Evolutionary conservation across 1,139 yeast species (phyloP), one percentile per base, ranked within the genome.

Genomic region (Kluyveromyces marxianus): DNA sequence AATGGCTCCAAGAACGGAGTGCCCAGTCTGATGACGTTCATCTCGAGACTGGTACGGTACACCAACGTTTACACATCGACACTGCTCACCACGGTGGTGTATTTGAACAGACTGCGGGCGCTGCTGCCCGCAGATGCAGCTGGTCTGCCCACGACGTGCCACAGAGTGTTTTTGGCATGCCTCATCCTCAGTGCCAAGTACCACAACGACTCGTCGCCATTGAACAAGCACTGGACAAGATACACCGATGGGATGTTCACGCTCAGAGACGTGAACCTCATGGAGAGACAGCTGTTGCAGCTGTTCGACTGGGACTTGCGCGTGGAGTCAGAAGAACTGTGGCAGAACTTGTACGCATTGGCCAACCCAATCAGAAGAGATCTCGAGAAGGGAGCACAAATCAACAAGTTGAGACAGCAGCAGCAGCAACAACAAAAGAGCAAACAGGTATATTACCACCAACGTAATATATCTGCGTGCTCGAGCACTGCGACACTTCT

Each of bases 41-140:
- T 84, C 58, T 75, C 83, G 49, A 79, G 74, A 58, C 69, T 84
- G 59, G 87, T 83, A 40, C 74, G 83, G 58, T 76, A 81, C 66
- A 81, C 90, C 36, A 81, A 83, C 58, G 87, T 83, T 25, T 81
- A 83, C 65, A 81, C 89, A 6, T 88, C 89, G 27, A 83, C 90
- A 8, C 71, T 84, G 54, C 75, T 84, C 77, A 75, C 88, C 24
- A 81, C 90, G 3, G 73, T 80, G 52, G 81, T 83, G 36, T 83
- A 81, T 61, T 71, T 84, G 63, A 76, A 81, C 55, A 72, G 79
- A 55, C 69, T 84, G 54, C 76, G 77, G 62, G 53, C 71, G 45
- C 79, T 74, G 55, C 69, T 83, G 47, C 90, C 92, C 39, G 69
- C 70, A 49, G 83, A 81, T 53, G 86, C 90, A 32, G 81, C 79